phyloP scores from a whole-genome alignment of 2,329 filamentous ascomycete species.

The Fusarium drepaniforme region DNA sequence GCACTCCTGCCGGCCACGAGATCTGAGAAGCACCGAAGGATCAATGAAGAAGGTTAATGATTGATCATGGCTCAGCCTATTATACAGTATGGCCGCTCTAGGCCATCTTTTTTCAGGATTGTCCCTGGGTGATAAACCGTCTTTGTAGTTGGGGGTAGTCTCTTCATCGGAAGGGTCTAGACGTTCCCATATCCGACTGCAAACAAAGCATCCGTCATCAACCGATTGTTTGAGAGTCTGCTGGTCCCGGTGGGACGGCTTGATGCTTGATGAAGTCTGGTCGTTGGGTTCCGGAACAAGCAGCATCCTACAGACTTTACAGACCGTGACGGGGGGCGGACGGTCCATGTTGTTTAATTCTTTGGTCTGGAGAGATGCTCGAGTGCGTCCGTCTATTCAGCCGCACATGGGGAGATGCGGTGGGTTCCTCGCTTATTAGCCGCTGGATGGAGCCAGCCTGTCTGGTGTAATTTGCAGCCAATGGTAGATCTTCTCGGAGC shows the following conservation, averaged over 20 bases:
- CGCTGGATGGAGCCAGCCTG: background rate
- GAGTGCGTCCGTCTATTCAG: background rate
- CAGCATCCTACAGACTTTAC: background rate
- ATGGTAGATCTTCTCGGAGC: background rate
- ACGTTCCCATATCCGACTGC: background rate
- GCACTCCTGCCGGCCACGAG: background rate
- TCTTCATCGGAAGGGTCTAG: background rate
- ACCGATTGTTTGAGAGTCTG: background rate
- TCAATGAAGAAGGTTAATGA: background rate
- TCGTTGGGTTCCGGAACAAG: background rate
- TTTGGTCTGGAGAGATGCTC: background rate
- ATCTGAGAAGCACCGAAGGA: background rate
- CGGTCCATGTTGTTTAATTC: background rate
- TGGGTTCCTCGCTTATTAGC: background rate
- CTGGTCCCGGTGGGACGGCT: background rate
- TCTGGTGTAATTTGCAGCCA: background rate
- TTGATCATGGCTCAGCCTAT: too few relatives aligned
- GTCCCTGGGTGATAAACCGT: background rate
- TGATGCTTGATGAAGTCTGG: background rate
- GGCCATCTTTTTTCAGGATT: background rate
- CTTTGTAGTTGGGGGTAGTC: background rate
- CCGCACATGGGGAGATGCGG: background rate
- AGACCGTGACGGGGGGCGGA: background rate
- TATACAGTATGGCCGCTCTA: too few relatives aligned
- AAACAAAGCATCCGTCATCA: constrained; percentile 1